phyloP scores from a whole-genome alignment of 441 rosid species.

The Adansonia gregorii region DNA sequence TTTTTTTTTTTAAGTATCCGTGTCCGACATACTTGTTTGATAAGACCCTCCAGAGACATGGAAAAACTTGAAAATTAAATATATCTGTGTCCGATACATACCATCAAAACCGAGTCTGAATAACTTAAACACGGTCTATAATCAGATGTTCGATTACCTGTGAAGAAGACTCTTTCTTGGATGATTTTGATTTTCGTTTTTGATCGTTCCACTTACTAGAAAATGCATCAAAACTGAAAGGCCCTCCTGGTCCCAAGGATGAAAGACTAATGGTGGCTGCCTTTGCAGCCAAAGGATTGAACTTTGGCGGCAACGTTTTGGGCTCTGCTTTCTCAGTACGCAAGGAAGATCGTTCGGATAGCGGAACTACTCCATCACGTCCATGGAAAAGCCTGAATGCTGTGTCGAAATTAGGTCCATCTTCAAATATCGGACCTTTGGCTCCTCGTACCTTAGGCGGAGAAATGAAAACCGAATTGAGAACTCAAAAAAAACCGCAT shows the following conservation, averaged over 20 bases:
- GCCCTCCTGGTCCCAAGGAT: conserved; percentile 67
- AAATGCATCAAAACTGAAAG: conserved; percentile 67
- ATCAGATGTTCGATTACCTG: conserved; percentile 37
- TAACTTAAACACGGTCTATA: background rate
- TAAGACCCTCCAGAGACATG: no score
- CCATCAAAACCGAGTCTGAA: no score
- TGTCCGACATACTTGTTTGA: no score
- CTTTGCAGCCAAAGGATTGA: conserved; percentile 70
- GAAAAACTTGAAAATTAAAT: no score
- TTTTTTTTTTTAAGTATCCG: no score
- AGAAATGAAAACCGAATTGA: background rate
- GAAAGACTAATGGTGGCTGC: conserved; percentile 79
- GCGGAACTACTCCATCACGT: conserved; percentile 73
- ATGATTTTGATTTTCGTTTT: conserved; percentile 52
- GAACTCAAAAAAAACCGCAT: background rate
- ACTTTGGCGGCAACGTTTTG: conserved; percentile 44
- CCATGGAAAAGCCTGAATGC: conserved; percentile 81
- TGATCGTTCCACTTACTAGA: conserved; percentile 56
- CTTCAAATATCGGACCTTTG: conserved; percentile 81
- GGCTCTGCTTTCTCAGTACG: conserved; percentile 40
- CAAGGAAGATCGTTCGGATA: conserved; percentile 45
- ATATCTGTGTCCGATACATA: no score
- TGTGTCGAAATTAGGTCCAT: conserved; percentile 76
- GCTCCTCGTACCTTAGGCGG: conserved; percentile 55
- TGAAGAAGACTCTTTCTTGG: conserved; percentile 59